Evolutionary conservation across 2,329 filamentous ascomycete species (phyloP).

Genomic region (Arthrinium phaeospermum): DNA sequence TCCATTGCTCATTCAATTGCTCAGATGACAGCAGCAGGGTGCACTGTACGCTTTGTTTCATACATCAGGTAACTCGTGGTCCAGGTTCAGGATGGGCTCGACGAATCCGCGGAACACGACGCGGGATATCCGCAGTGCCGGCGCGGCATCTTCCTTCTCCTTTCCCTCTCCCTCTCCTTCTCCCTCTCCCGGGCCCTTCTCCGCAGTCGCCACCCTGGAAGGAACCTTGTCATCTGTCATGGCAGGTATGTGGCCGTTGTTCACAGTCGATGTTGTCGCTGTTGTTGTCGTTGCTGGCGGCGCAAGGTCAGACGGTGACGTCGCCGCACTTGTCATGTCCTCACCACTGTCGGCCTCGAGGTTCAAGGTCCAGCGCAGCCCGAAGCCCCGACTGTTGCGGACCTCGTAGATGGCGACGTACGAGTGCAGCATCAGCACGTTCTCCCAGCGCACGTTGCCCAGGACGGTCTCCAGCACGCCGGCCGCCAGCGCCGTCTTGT

Average conservation of each 20-base stretch:
- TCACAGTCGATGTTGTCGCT: not conserved
- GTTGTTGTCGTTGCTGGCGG: not conserved
- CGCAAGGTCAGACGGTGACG: not conserved
- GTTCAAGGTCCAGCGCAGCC: slow-evolving; percentile 7
- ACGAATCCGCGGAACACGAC: slow-evolving; percentile 10
- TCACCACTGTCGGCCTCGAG: not conserved
- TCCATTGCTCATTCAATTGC: not conserved
- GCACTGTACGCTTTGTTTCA: not conserved
- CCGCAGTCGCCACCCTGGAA: not conserved
- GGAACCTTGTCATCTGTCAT: not conserved
- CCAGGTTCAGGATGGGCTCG: slow-evolving; percentile 11
- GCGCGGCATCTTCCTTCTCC: not conserved
- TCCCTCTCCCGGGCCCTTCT: not conserved
- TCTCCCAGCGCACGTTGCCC: not conserved
- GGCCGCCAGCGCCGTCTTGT: slow-evolving; percentile 7
- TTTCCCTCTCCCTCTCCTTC: not conserved
- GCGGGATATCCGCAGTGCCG: slow-evolving; percentile 2
- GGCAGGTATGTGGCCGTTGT: not conserved
- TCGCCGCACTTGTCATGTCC: not conserved
- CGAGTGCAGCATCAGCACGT: slow-evolving; percentile 14
- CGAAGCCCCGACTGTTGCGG: slow-evolving; percentile 7
- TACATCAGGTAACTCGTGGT: not conserved
- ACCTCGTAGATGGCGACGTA: slow-evolving; percentile 17
- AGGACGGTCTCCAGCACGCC: slow-evolving; percentile 1
- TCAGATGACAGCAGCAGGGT: not conserved